Evolutionary conservation across 179 eudicot species (phyloP).

Genomic region (Beta lomatogona): DNA sequence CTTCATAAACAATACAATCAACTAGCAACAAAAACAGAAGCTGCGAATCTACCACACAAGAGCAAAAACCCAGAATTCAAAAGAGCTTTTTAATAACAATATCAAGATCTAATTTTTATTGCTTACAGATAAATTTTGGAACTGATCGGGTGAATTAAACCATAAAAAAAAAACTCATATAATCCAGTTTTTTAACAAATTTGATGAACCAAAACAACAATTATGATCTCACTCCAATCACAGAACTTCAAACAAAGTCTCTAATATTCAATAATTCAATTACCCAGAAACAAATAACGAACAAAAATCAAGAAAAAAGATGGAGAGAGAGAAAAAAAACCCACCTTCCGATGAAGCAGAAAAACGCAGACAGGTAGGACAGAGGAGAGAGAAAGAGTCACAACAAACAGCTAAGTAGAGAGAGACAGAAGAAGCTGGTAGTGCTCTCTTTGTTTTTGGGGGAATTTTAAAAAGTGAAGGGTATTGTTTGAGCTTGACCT

Average conservation of each 20-base stretch:
- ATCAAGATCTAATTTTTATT: slow-evolving; percentile 21
- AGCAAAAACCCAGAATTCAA: slow-evolving; percentile 3
- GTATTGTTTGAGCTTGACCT: slow-evolving; percentile 5
- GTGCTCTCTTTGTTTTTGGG: not conserved
- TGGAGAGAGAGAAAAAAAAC: not conserved
- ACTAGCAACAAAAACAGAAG: slow-evolving; percentile 1
- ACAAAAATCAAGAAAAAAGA: not conserved
- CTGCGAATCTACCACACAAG: slow-evolving; percentile 4
- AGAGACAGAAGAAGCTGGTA: slow-evolving; percentile 11
- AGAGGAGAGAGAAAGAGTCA: slow-evolving; percentile 13
- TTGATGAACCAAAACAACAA: slow-evolving; percentile 1
- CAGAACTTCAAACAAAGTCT: not conserved
- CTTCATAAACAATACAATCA: not conserved
- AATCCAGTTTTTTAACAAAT: not conserved
- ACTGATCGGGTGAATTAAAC: not conserved
- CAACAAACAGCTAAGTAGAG: slow-evolving; percentile 26
- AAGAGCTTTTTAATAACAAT: not conserved
- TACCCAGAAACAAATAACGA: slow-evolving; percentile 7
- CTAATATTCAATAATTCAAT: not conserved
- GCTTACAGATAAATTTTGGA: not conserved
- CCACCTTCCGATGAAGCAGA: slow-evolving; percentile 25
- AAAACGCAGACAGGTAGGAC: slow-evolving; percentile 17
- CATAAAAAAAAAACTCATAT: not conserved
- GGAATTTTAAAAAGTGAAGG: not conserved
- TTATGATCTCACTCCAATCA: slow-evolving; percentile 13